Percentiles rank a stretch among this genome's conserved stretches.
Evolutionary conservation across 305 asterid species (phyloP).

Genomic region (Coffea humblotiana): DNA sequence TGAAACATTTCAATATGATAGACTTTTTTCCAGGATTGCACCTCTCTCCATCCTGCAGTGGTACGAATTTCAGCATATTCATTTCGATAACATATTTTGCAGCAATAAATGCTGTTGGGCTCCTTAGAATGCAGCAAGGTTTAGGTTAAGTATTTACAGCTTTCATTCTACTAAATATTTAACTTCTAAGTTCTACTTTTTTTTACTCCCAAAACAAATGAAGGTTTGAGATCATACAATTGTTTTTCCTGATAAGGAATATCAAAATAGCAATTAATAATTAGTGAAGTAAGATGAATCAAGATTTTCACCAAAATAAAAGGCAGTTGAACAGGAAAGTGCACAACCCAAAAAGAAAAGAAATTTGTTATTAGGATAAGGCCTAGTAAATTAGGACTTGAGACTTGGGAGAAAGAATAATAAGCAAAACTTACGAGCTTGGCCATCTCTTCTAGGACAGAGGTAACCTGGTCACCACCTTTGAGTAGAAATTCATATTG

Average conservation of each 20-base stretch:
- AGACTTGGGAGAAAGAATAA: neutral
- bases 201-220: neutral
- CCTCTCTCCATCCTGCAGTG: neutral
- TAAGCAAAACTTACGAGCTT: constrained; percentile 58
- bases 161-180: neutral
- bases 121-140: neutral
- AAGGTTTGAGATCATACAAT: neutral
- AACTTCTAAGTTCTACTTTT: neutral
- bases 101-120: neutral
- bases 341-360: neutral
- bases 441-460: constrained; percentile 90
- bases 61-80: neutral
- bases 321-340: neutral
- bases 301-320: neutral
- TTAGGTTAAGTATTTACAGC: neutral
- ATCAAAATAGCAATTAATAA: neutral
- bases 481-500: constrained; percentile 64
- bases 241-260: neutral
- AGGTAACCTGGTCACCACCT: constrained; percentile 92
- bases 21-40: neutral
- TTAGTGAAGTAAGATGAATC: neutral
- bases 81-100: neutral
- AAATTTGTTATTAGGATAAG: neutral
- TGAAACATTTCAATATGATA: neutral
- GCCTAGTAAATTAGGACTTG: neutral